A percentile compares a stretch with the other conserved stretches of the same genome.
Conservation (phyloP, 129 eudicot species). For the Apium graveolens region DNA sequence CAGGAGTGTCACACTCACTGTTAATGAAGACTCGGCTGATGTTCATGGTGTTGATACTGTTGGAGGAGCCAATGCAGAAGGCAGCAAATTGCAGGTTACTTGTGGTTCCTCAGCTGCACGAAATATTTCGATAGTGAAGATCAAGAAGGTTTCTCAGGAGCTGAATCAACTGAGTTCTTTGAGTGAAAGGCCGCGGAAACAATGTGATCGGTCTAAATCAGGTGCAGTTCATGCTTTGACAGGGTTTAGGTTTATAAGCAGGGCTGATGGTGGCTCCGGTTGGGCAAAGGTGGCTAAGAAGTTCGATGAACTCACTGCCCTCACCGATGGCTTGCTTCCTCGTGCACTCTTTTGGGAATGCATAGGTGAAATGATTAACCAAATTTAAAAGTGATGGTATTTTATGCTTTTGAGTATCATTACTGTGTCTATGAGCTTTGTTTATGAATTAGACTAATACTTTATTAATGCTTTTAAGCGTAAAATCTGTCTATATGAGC, state of each 20-base stretch:
- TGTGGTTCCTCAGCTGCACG: no score
- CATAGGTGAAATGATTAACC: constrained; percentile 39
- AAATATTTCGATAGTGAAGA: no score
- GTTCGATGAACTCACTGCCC: constrained; percentile 39
- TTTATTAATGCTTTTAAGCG: no score
- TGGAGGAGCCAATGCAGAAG: no score
- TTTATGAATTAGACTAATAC: no score
- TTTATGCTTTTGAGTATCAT: background rate
- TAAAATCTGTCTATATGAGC: no score
- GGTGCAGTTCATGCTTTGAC: constrained; percentile 43
- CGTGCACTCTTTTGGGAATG: constrained; percentile 54
- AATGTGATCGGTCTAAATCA: constrained; percentile 34
- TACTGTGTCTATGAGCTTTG: no score
- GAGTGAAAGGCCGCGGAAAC: constrained; percentile 16
- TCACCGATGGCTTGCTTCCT: constrained; percentile 47
- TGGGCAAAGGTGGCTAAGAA: constrained; percentile 22
- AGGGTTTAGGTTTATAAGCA: background rate
- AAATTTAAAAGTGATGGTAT: background rate
- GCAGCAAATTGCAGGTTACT: no score
- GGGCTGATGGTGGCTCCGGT: background rate
- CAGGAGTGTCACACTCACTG: no score
- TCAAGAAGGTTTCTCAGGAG: constrained; percentile 59
- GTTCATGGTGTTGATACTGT: constrained; percentile 8
- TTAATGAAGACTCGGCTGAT: no score
- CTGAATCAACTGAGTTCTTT: constrained; percentile 48